Conservation (phyloP, 306 rosid genomes). For the Vicia sativa region DNA sequence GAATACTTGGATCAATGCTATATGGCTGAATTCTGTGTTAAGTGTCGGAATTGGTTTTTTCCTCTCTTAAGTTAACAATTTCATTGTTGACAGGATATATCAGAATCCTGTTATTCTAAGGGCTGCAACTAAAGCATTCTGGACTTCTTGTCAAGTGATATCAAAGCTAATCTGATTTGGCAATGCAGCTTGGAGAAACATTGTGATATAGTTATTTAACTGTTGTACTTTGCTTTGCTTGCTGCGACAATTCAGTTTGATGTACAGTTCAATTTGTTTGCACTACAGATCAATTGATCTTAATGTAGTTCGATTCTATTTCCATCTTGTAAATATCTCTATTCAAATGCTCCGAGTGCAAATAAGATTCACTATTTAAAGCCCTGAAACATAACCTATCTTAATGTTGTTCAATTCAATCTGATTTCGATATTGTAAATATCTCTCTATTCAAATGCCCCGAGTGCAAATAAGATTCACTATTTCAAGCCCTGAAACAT, state of each 20-base stretch:
- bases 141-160: conserved; percentile 89
- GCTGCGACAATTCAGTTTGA: conserved; percentile 39
- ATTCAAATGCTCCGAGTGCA: conserved; percentile 36
- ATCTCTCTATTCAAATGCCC: conserved; percentile 37
- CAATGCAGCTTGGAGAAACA: conserved; percentile 42
- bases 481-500: conserved; percentile 16
- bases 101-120: conserved; percentile 83
- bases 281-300: conserved; percentile 36
- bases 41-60: not conserved
- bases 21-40: conserved; percentile 2
- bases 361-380: conserved; percentile 28
- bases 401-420: conserved; percentile 29
- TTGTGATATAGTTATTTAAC: conserved; percentile 25
- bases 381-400: conserved; percentile 31
- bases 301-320: conserved; percentile 36
- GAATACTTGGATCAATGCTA: conserved; percentile 3
- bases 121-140: conserved; percentile 82
- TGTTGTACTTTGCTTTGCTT: conserved; percentile 28
- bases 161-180: conserved; percentile 79
- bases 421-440: conserved; percentile 44
- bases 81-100: conserved; percentile 68
- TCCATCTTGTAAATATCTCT: conserved; percentile 48
- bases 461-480: conserved; percentile 38
- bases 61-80: not conserved
- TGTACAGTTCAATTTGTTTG: conserved; percentile 44